Evolutionary conservation across 139 green algal species (phyloP).

Genomic region (Chlamydomonas eustigma): DNA sequence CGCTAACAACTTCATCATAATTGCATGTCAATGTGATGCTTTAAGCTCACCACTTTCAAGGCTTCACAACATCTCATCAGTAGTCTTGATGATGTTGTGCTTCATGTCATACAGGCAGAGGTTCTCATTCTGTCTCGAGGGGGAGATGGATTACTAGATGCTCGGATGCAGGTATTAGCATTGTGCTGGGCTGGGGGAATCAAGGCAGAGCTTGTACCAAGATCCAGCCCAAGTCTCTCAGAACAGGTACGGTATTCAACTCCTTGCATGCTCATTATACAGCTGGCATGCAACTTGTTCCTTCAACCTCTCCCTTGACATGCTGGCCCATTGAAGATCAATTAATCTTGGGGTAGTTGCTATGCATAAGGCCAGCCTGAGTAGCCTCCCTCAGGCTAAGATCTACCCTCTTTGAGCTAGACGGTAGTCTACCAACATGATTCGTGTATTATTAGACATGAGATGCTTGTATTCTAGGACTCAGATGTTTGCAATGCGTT

Average conservation of each 20-base stretch:
- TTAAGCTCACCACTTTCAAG: too few relatives aligned
- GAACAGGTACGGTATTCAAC: slow-evolving; percentile 22
- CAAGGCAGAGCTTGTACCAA: slow-evolving; percentile 59
- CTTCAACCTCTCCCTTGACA: too few relatives aligned
- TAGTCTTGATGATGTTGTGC: too few relatives aligned
- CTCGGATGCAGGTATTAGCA: slow-evolving; percentile 47
- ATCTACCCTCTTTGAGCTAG: too few relatives aligned
- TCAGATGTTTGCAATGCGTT: not conserved
- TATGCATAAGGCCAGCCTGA: too few relatives aligned
- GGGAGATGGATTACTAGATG: slow-evolving; percentile 57
- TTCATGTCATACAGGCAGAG: too few relatives aligned
- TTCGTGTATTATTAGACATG: not conserved
- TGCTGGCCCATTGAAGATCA: too few relatives aligned
- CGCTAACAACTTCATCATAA: too few relatives aligned
- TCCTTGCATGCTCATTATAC: not conserved
- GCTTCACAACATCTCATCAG: too few relatives aligned
- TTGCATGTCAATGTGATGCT: too few relatives aligned
- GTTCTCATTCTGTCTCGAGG: slow-evolving; percentile 76
- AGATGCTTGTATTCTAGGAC: not conserved
- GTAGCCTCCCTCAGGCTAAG: too few relatives aligned
- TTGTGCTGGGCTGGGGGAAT: slow-evolving; percentile 68
- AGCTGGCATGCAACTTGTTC: not conserved
- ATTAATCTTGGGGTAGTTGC: not conserved
- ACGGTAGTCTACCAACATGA: not conserved
- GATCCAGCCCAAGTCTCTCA: slow-evolving; percentile 40